These are phyloP conservation scores for Salix purpurea DNA, from an alignment of 345 rosid species.

Conservation along the genomic window DNA sequence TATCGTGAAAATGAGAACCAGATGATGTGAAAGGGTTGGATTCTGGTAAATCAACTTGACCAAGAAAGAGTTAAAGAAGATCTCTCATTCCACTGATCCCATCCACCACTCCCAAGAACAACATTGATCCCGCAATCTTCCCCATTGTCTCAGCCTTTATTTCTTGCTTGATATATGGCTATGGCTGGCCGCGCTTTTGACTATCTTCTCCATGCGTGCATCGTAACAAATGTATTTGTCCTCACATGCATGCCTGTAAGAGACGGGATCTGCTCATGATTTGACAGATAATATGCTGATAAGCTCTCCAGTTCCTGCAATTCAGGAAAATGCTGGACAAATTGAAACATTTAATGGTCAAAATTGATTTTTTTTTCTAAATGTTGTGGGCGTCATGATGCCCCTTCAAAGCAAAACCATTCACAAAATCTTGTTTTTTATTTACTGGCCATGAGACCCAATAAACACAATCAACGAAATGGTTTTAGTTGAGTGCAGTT, in stretches of 20 bases:
- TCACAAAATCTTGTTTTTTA: no score
- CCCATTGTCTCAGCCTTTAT: not conserved
- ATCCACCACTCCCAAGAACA: not conserved
- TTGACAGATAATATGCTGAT: no score
- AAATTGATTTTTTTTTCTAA: no score
- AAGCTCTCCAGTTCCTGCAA: not conserved
- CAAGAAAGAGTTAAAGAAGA: conserved; percentile 19
- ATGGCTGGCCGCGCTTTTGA: not conserved
- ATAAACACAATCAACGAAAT: no score
- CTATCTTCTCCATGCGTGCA: not conserved
- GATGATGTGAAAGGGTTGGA: conserved; percentile 33
- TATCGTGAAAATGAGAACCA: not conserved
- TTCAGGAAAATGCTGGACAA: not conserved
- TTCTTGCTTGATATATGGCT: not conserved
- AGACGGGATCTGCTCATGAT: not conserved
- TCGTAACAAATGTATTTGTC: not conserved
- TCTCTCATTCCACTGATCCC: not conserved
- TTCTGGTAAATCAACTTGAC: conserved; percentile 21
- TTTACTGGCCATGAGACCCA: no score
- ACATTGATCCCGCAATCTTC: not conserved
- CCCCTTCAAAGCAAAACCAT: no score
- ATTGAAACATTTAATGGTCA: not conserved
- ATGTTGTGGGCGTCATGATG: no score
- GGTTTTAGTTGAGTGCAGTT: no score
- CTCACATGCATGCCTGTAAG: not conserved